Conservation (phyloP, 495 filamentous ascomycete genomes). For the Chlorociboria aeruginascens region DNA sequence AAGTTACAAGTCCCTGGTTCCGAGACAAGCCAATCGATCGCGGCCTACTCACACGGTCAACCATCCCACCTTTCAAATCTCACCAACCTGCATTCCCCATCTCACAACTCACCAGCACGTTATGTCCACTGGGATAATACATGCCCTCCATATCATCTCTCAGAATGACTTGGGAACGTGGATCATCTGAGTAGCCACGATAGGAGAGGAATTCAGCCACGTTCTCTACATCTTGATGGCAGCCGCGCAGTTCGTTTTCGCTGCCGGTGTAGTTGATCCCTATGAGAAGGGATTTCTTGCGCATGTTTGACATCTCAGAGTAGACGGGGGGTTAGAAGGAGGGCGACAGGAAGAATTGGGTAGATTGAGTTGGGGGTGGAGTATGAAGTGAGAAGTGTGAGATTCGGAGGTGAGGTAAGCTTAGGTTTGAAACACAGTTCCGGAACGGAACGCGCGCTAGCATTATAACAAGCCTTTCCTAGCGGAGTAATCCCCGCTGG, state of each 20-base stretch:
- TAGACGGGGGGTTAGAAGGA: too few relatives aligned
- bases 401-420: too few relatives aligned
- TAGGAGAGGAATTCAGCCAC: constrained; percentile 32
- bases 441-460: too few relatives aligned
- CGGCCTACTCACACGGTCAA: constrained; percentile 19
- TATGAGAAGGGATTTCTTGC: constrained; percentile 46
- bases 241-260: constrained; percentile 37
- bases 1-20: constrained; percentile 14
- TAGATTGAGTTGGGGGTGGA: too few relatives aligned
- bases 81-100: constrained; percentile 29
- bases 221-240: constrained; percentile 43
- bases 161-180: constrained; percentile 38
- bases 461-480: too few relatives aligned
- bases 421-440: too few relatives aligned
- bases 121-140: constrained; percentile 40
- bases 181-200: constrained; percentile 34
- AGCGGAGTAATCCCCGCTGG: too few relatives aligned
- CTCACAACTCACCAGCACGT: constrained; percentile 39
- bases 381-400: too few relatives aligned
- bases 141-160: constrained; percentile 35
- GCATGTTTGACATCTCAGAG: constrained; percentile 12
- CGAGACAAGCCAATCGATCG: constrained; percentile 12
- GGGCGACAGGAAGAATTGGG: too few relatives aligned
- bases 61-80: too few relatives aligned
- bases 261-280: constrained; percentile 49